Evolutionary conservation across 2,329 filamentous ascomycete species (phyloP).

Genomic region (Aspergillus oerlinghausenensis): DNA sequence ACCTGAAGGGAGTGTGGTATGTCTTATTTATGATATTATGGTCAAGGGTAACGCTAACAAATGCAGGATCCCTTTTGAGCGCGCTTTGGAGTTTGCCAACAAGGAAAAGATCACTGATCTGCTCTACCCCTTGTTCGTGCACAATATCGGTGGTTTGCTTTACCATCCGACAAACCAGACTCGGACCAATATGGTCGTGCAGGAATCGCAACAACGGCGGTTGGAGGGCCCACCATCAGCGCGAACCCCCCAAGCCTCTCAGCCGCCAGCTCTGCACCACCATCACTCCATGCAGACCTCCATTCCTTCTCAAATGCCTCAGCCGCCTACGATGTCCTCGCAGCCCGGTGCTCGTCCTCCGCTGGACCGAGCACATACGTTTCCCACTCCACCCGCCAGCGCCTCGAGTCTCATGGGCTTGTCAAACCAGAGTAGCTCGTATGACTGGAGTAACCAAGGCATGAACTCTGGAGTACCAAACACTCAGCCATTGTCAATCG

Average conservation of each 20-base stretch:
- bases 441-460: conserved; percentile 69
- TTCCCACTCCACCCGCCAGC: conserved; percentile 88
- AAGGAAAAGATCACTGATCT: conserved; percentile 98
- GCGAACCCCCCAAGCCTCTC: conserved; percentile 63
- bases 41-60: conserved; percentile 9
- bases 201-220: conserved; percentile 72
- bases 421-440: conserved; percentile 66
- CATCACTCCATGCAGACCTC: conserved; percentile 62
- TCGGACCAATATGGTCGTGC: conserved; percentile 79
- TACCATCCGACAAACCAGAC: conserved; percentile 84
- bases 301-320: conserved; percentile 57
- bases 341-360: conserved; percentile 62
- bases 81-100: conserved; percentile 97
- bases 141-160: conserved; percentile 89
- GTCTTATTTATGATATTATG: conserved; percentile 28
- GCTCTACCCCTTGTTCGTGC: conserved; percentile 92
- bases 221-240: conserved; percentile 48
- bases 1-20: conserved; percentile 94
- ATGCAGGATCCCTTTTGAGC: conserved; percentile 89
- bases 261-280: conserved; percentile 57
- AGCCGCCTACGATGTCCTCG: conserved; percentile 61
- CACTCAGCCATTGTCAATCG: conserved; percentile 72
- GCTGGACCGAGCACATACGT: conserved; percentile 82
- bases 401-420: conserved; percentile 82
- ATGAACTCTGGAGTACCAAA: conserved; percentile 59